These are phyloP conservation scores for Hypoxylon rubiginosum DNA, from an alignment of 2,329 filamentous ascomycete genomes.

Conservation along the genomic window DNA sequence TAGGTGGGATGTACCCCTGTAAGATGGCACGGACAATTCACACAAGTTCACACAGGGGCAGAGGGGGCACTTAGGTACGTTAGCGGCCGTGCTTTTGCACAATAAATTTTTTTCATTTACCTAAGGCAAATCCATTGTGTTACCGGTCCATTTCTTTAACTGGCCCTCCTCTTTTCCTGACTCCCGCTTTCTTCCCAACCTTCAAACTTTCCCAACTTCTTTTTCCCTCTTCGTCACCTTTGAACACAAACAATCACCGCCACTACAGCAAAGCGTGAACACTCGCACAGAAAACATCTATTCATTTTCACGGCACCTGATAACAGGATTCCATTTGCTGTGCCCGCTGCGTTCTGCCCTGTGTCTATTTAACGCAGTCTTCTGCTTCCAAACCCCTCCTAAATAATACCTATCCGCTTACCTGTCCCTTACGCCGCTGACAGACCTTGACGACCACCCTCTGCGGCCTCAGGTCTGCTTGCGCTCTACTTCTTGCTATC, in stretches of 20 bases:
- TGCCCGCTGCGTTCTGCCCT: constrained; percentile 24
- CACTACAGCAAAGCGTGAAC: constrained; percentile 18
- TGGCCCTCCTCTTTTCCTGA: constrained; percentile 36
- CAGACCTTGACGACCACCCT: constrained; percentile 28
- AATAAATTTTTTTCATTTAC: constrained; percentile 14
- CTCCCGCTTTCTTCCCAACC: constrained; percentile 20
- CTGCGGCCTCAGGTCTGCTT: constrained; percentile 36
- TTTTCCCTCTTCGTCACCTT: constrained; percentile 20
- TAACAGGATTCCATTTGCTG: constrained; percentile 25
- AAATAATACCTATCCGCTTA: background rate
- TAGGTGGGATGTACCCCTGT: constrained; percentile 34
- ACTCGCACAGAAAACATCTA: constrained; percentile 13
- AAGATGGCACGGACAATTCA: background rate
- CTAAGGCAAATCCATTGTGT: background rate
- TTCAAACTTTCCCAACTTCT: constrained; percentile 27
- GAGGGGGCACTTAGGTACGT: constrained; percentile 3
- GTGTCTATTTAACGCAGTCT: constrained; percentile 17
- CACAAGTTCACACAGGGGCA: background rate
- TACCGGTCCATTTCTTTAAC: constrained; percentile 33
- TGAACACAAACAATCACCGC: constrained; percentile 21
- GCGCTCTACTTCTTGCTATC: constrained; percentile 25
- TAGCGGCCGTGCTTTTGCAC: constrained; percentile 9
- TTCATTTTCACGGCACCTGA: constrained; percentile 27
- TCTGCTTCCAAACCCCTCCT: constrained; percentile 8
- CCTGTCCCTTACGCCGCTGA: constrained; percentile 21